These are phyloP conservation scores for Microglena sp. DNA, from an alignment of 139 green algal species.

Conservation along the genomic window DNA sequence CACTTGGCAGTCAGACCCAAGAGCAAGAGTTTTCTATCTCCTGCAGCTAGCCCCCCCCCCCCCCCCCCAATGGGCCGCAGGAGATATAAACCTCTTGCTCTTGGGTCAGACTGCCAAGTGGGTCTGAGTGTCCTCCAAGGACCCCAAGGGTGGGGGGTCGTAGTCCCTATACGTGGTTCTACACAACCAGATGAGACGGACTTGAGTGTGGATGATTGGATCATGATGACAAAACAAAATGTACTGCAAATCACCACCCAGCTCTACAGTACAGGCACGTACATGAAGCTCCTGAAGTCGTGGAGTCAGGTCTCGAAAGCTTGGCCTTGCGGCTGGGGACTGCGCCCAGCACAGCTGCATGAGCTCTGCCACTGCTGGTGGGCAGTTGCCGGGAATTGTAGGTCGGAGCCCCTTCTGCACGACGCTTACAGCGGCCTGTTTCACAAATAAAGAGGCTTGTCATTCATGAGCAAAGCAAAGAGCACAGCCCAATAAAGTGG, in stretches of 20 bases:
- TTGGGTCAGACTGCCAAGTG: no score
- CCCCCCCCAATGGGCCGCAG: no score
- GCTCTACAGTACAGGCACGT: not conserved
- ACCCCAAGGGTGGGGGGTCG: not conserved
- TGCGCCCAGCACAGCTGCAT: slow-evolving; percentile 75
- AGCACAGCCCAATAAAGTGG: no score
- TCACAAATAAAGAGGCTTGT: no score
- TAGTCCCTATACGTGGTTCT: not conserved
- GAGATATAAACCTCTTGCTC: no score
- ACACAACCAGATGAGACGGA: not conserved
- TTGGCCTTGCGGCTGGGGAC: slow-evolving; percentile 24
- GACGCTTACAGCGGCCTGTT: slow-evolving; percentile 80
- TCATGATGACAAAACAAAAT: not conserved
- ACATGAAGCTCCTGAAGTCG: slow-evolving; percentile 24
- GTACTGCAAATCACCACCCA: not conserved
- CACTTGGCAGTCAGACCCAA: not conserved
- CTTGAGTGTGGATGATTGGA: not conserved
- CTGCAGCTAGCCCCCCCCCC: no score
- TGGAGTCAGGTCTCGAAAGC: slow-evolving; percentile 49
- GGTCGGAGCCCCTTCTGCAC: slow-evolving; percentile 94
- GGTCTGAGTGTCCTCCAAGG: no score
- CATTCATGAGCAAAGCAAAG: no score
- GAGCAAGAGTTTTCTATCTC: no score
- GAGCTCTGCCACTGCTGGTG: slow-evolving; percentile 52
- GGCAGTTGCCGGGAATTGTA: slow-evolving; percentile 55